Percentiles rank a stretch among this genome's conserved stretches.
Conservation (phyloP, 176 grass and related monocot species). For the Phyllostachys edulis region DNA sequence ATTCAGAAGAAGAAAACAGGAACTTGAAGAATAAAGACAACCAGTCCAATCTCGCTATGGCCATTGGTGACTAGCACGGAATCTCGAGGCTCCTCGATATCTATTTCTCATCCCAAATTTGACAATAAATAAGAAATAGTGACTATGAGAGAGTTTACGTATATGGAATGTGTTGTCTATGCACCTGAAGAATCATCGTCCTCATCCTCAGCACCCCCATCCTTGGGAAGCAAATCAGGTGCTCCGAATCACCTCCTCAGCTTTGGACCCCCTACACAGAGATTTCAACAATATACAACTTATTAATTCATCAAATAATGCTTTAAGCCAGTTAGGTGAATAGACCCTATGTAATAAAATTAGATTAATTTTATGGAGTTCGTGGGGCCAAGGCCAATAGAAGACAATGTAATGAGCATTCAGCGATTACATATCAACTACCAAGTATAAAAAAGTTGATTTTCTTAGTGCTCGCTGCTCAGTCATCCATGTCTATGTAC, state of each 20-base stretch:
- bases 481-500: background rate
- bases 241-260: conserved; percentile 95
- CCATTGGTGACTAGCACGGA: too few species aligned
- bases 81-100: conserved; percentile 61
- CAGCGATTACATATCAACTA: background rate
- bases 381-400: background rate
- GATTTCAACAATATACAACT: conserved; percentile 11
- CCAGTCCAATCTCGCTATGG: conserved; percentile 95
- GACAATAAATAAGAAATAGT: conserved; percentile 35
- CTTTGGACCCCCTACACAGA: conserved; percentile 77
- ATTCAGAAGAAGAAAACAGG: background rate
- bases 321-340: background rate
- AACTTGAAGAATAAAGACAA: conserved; percentile 14
- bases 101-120: conserved; percentile 43
- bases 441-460: background rate
- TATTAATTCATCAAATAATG: background rate
- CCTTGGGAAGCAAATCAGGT: conserved; percentile 75
- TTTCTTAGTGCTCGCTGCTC: background rate
- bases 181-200: conserved; percentile 74
- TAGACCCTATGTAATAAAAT: background rate
- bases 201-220: conserved; percentile 49
- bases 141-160: background rate
- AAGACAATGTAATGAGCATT: background rate
- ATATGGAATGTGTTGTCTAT: background rate
- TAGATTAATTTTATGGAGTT: background rate